phyloP scores from a whole-genome alignment of 2,329 filamentous ascomycete species.

The Penicillium expansum region DNA sequence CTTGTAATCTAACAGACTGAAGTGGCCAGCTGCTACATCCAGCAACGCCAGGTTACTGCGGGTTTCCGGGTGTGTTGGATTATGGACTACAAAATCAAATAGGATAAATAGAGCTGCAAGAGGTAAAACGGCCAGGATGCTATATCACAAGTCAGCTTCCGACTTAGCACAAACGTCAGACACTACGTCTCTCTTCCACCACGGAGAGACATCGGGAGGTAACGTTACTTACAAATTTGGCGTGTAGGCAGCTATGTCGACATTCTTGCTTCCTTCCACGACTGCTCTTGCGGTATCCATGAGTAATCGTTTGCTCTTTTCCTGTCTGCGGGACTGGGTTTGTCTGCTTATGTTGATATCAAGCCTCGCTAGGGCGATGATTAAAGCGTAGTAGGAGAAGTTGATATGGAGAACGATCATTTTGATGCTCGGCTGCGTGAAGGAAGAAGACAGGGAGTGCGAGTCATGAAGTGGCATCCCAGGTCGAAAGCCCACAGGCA shows the following conservation, averaged over 20 bases:
- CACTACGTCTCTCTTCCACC: too few relatives aligned
- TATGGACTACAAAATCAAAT: conserved; percentile 44
- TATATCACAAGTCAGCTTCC: neutral
- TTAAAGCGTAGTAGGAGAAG: conserved; percentile 32
- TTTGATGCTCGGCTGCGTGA: neutral
- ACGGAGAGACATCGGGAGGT: neutral
- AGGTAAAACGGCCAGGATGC: conserved; percentile 22
- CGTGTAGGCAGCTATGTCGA: neutral
- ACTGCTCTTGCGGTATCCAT: conserved; percentile 33
- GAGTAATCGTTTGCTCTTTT: conserved; percentile 25
- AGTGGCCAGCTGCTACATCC: too few relatives aligned
- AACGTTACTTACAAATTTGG: neutral
- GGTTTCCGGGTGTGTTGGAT: too few relatives aligned
- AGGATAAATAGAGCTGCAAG: conserved; percentile 42
- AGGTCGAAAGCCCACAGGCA: conserved; percentile 34
- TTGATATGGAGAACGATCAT: conserved; percentile 28
- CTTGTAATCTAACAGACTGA: too few relatives aligned
- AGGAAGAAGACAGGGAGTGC: neutral
- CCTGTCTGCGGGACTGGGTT: neutral
- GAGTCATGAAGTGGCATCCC: neutral
- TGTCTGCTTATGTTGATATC: conserved; percentile 23
- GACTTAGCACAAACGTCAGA: neutral
- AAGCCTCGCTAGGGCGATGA: conserved; percentile 34
- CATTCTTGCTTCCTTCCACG: conserved; percentile 22
- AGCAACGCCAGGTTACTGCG: too few relatives aligned